Base-by-base conservation (phyloP, 768 basidiomycete species). In the Trametes villosa region DNA sequence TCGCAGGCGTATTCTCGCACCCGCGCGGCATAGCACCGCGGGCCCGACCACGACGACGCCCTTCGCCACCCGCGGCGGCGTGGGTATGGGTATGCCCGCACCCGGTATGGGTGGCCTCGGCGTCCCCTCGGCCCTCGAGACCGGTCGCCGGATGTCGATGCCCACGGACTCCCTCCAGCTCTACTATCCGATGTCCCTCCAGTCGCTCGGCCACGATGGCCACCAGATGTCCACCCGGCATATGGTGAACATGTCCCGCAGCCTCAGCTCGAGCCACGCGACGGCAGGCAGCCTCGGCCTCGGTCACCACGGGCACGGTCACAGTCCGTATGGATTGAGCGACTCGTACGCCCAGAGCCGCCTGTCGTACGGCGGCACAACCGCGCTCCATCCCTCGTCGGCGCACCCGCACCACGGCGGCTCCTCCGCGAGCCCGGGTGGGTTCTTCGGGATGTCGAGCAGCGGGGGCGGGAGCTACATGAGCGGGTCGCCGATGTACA, bases 41-140 rank as follows among this genome's bases (percentile, higher is more conserved):
- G 87, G 87, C 3, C 90, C 91, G 2, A 91, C 90, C 3, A 92
- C 91, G 0, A 90, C 88, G 6, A 83, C 85, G 1, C 90, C 91
- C 18, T 92, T 75, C 84, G 86, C 31, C 77, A 81, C 33, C 63
- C 72, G 79, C 30, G 78, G 81, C 2, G 56, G 55, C 20, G 41
- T 63, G 24, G 72, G 81, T 20, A 62, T 59, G 31, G 56, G 56
- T 36, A 63, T 63, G 52, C 55, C 60, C 5, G 60, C 47, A 18
- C 60, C 60, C 17, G 57, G 52, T 15, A 46, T 75, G 75, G 22
- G 78, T 74, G 33, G 69, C 79, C 66, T 62, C 17, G 66, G 68
- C 18, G 64, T 67, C 0, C 68, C 75, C 2, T 49, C 67, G 17
- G 59, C 75, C 53, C 64, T 78, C 48, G 76, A 78, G 51, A 69